Conservation (phyloP, 805 yeast genomes). For the Trichomonascus vanleenenianus region DNA sequence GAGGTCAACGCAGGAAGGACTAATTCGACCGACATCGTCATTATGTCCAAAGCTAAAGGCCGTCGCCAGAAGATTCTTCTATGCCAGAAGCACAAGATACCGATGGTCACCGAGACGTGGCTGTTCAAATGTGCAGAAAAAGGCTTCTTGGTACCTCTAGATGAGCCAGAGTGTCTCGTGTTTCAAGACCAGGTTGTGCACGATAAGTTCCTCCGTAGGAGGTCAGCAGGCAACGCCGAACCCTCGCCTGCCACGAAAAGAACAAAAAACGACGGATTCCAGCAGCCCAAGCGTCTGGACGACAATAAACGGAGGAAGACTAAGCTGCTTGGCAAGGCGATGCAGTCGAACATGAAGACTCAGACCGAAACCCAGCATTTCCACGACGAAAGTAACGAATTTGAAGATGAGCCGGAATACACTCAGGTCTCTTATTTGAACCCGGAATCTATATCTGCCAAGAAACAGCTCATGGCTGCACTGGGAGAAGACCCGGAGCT, state of each 20-base stretch:
- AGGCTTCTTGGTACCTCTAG: conserved; percentile 18
- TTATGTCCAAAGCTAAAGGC: conserved; percentile 28
- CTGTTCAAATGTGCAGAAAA: conserved; percentile 29
- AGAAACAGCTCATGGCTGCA: conserved; percentile 15
- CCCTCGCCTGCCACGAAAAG: not conserved
- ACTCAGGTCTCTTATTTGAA: conserved; percentile 22
- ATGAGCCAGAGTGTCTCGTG: not conserved
- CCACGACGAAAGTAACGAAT: not conserved
- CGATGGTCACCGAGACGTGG: conserved; percentile 32
- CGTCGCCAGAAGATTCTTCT: conserved; percentile 18
- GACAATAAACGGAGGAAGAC: not conserved
- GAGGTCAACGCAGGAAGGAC: conserved; percentile 19
- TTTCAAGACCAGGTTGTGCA: not conserved
- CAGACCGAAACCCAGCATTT: conserved; percentile 1
- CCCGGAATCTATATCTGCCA: conserved; percentile 15
- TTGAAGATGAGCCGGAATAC: conserved; percentile 3
- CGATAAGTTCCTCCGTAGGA: conserved; percentile 5
- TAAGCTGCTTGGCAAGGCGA: conserved; percentile 4
- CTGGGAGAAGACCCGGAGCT: conserved; percentile 16
- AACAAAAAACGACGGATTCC: conserved; percentile 5
- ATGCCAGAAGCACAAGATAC: conserved; percentile 30
- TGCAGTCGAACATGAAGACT: conserved; percentile 2
- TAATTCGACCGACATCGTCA: conserved; percentile 45
- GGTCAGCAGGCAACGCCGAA: not conserved
- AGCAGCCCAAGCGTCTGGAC: not conserved